These are phyloP conservation scores for Globisporangium polare DNA, from an alignment of 352 stramenopile genomes.

Conservation along the genomic window DNA sequence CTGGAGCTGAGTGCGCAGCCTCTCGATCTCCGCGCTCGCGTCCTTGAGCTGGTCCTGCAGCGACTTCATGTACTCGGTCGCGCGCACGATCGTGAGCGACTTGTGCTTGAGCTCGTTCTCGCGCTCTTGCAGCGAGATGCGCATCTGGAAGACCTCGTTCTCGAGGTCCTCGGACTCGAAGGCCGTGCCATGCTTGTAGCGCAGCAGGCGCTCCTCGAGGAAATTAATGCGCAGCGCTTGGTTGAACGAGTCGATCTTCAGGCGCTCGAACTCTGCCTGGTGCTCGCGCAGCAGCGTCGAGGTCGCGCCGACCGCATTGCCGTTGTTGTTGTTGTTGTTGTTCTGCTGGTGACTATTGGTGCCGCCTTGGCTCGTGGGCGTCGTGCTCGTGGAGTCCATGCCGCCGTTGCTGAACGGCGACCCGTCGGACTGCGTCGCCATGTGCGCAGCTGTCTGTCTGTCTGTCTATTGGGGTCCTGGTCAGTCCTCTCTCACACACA, in stretches of 20 bases:
- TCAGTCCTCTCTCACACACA: background rate
- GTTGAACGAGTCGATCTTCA: constrained; percentile 64
- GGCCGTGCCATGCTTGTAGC: constrained; percentile 55
- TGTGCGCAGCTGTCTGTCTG: background rate
- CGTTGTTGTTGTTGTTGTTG: background rate
- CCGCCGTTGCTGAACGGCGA: constrained; percentile 7
- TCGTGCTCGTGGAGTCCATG: constrained; percentile 3
- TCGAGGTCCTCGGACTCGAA: constrained; percentile 60
- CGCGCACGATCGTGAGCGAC: constrained; percentile 55
- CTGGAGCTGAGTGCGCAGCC: constrained; percentile 18
- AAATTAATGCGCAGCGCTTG: constrained; percentile 32
- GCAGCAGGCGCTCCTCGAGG: constrained; percentile 55
- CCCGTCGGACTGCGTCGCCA: background rate
- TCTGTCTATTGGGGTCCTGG: background rate
- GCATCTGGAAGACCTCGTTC: constrained; percentile 53
- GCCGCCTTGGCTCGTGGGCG: constrained; percentile 2
- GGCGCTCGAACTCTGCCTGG: constrained; percentile 31
- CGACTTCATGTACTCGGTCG: constrained; percentile 52
- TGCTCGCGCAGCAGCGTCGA: constrained; percentile 18
- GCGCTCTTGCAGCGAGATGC: constrained; percentile 54
- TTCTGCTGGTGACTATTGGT: background rate
- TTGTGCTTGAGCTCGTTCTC: constrained; percentile 58
- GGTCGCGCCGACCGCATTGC: background rate
- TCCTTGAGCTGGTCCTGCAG: constrained; percentile 40
- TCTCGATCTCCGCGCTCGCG: constrained; percentile 23